Percentiles rank a stretch among this genome's conserved stretches.
Conservation (phyloP, 1,139 yeast genomes). For the Lizanozyma gosingica region DNA sequence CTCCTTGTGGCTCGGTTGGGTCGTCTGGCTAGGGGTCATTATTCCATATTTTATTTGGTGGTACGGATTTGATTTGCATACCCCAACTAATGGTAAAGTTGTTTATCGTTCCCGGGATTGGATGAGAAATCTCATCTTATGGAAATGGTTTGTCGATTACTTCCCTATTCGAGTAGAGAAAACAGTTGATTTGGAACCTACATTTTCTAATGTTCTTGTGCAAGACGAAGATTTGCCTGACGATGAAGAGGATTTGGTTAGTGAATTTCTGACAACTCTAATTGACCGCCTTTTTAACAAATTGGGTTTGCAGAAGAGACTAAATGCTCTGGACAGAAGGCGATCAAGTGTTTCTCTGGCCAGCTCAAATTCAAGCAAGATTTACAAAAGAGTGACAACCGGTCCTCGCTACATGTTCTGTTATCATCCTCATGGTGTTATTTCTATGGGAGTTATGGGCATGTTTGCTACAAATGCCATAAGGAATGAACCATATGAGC, state of each 20-base stretch:
- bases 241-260: conserved; percentile 38
- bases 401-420: conserved; percentile 87
- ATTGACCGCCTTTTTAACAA: conserved; percentile 29
- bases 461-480: conserved; percentile 74
- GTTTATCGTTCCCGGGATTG: conserved; percentile 47
- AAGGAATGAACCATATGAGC: conserved; percentile 36
- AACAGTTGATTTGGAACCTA: conserved; percentile 65
- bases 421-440: conserved; percentile 95
- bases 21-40: conserved; percentile 58
- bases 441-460: conserved; percentile 88
- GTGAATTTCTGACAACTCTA: conserved; percentile 28
- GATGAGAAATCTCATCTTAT: conserved; percentile 51
- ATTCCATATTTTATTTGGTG: conserved; percentile 53
- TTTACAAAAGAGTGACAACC: conserved; percentile 26
- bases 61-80: conserved; percentile 44
- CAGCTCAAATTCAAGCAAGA: conserved; percentile 3
- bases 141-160: conserved; percentile 70
- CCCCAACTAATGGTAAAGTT: conserved; percentile 69
- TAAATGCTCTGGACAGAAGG: conserved; percentile 14
- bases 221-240: conserved; percentile 19
- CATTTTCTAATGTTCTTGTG: conserved; percentile 39
- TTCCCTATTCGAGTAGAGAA: conserved; percentile 77
- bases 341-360: neutral
- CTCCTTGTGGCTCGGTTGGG: conserved; percentile 53
- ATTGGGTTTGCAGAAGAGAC: conserved; percentile 30